Base-by-base conservation (phyloP, 2,329 filamentous ascomycete species). In the Fusarium abutilonis region DNA sequence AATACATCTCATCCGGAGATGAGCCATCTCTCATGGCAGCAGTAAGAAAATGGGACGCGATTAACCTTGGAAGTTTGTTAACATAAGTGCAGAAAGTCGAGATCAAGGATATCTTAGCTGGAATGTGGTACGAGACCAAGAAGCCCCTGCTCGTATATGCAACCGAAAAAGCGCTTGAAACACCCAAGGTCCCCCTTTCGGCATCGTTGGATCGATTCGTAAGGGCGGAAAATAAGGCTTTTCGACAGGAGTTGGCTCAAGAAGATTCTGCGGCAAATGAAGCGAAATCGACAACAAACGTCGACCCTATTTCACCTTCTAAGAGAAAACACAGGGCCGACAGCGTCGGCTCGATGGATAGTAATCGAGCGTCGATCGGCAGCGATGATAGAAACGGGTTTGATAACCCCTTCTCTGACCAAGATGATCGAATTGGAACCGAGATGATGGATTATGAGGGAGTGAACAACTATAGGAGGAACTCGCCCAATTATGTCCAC, bases 71-170 rank as follows among this genome's bases (percentile, higher is more conserved):
- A 9, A 10, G 14, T n/a, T 14, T 34, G 9, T 44, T 71, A 52
- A 75, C 56, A 34, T 6, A 9, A 19, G 10, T 32, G 32, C 56
- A 86, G 83, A 83, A 80, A 77, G 76, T 80, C 3, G 77, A 77
- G 4, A 66, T 79, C 19, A 78, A 81, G 35, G 74, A 77, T 31
- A 78, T 84, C 21, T 71, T 83, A 4, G 69, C 75, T 43, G 77
- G 79, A 9, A 77, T 83, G 17, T 82, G 79, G 72, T 73, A 76
- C 8, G 82, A 83, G 43, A 79, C 78, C 9, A 82, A 80, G 51
- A 77, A 74, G 15, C 78, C 80, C 0, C 66, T 84, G 15, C 67
- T 86, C 4, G 73, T 86, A 5, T 86, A 86, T 64, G 83, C 84
- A 19, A 82, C 82, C 4, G 81, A 85, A 44, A 51, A 61, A 6